These are phyloP conservation scores for Coemansia guatemalensis DNA, from an alignment of 192 early-diverging fungal genomes.

Conservation along the genomic window DNA sequence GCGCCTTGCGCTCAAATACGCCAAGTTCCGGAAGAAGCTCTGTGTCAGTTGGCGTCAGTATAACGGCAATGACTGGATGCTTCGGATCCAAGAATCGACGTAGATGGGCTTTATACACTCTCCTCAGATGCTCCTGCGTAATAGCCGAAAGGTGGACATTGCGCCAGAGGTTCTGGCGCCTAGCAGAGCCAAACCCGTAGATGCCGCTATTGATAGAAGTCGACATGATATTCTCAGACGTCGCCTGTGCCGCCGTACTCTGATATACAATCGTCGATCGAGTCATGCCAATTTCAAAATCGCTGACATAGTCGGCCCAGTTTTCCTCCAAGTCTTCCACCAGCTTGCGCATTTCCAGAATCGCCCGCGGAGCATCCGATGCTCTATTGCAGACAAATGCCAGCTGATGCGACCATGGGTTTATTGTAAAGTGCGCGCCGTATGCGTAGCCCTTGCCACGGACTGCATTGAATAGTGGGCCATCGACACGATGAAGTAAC, in stretches of 20 bases:
- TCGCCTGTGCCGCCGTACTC: conserved; percentile 8
- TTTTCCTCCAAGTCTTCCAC: conserved; percentile 13
- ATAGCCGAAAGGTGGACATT: conserved; percentile 28
- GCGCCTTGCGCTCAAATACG: conserved; percentile 15
- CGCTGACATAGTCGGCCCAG: conserved; percentile 40
- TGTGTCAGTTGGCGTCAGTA: conserved; percentile 29
- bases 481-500: conserved; percentile 69
- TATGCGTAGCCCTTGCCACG: conserved; percentile 79
- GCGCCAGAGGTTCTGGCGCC: conserved; percentile 21
- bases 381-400: conserved; percentile 26
- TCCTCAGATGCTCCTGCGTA: conserved; percentile 27
- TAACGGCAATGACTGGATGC: conserved; percentile 18
- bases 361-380: conserved; percentile 32
- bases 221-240: conserved; percentile 20
- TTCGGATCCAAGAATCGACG: conserved; percentile 22
- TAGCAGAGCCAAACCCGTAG: conserved; percentile 24
- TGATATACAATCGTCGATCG: conserved; percentile 27
- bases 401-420: conserved; percentile 61
- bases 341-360: conserved; percentile 21
- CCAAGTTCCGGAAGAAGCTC: conserved; percentile 33
- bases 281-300: conserved; percentile 47
- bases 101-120: conserved; percentile 34
- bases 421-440: conserved; percentile 58
- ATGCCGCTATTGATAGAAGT: conserved; percentile 15
- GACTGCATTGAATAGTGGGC: conserved; percentile 73